Base-by-base conservation (phyloP, 179 eudicot species). In the Pouteria campechiana region DNA sequence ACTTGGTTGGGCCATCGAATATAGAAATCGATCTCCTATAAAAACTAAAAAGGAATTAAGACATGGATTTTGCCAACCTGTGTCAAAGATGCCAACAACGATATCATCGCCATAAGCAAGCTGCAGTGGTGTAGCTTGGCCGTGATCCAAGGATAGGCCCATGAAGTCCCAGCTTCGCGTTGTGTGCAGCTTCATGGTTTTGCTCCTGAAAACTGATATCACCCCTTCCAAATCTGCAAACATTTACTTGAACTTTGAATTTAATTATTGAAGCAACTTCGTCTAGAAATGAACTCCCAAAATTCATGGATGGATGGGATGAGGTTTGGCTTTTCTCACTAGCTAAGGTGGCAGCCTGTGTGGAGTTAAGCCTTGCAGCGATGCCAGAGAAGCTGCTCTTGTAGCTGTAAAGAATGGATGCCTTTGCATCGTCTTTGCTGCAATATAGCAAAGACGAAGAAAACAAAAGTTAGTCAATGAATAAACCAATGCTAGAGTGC, bases 121-220 rank as follows among this genome's bases (percentile, higher is more conserved):
- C 38, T 73, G 72, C 48, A 34, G 15, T 41, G 72, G 73, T 17
- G 45, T 54, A 37, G 53, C 54, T 56, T 45, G 31, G 17, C 20
- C 25, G n/a, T 29, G 38, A 57, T 39, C 51, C 37, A 58, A 32
- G 25, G 44, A 27, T 25, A 73, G 64, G 20, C 87, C 95, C 61
- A 81, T 48, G 52, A 81, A 84, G 60, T 84, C 87, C 95, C 90
- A 84, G 58, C 92, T 81, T 56, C 90, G 69, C 13, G 95, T 84
- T 0, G 90, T 84, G 50, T 72, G 78, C 52, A 84, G 41, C 42
- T 60, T 1, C 20, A 80, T 46, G 35, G 48, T 60, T 37, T 47
- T 56, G 64, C 90, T 74, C 21, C 70, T 67, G 39, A 84, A 84
- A 18, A 84, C 76, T 0, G 92, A 81, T 11, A 74, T 55, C 22